phyloP scores from a whole-genome alignment of 1,284 basidiomycete genomes.

The Peniophora sp. region DNA sequence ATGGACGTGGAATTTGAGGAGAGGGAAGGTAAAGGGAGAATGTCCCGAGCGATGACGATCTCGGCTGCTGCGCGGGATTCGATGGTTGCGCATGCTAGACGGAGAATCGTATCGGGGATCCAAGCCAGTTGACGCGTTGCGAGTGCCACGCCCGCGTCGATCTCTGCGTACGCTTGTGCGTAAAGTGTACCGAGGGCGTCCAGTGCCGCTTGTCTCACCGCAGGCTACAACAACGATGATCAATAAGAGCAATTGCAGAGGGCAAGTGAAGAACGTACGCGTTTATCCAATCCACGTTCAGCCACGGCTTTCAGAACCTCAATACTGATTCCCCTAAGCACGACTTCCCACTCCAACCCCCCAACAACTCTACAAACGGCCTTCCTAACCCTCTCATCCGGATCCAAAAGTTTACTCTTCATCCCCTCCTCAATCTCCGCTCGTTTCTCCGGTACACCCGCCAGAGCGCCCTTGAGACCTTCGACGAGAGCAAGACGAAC shows the following conservation, averaged over 20 bases:
- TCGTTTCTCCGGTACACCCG: constrained; percentile 61
- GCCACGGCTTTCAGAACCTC: constrained; percentile 59
- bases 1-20: constrained; percentile 23
- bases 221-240: constrained; percentile 34
- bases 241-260: not conserved
- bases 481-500: constrained; percentile 83
- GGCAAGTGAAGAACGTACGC: constrained; percentile 36
- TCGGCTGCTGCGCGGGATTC: constrained; percentile 58
- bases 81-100: constrained; percentile 35
- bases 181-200: constrained; percentile 76
- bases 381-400: constrained; percentile 87
- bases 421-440: constrained; percentile 69
- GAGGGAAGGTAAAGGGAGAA: constrained; percentile 71
- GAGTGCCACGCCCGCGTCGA: constrained; percentile 72
- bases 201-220: constrained; percentile 81
- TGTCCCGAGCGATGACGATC: constrained; percentile 61
- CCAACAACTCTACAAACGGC: constrained; percentile 80
- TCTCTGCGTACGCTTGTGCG: constrained; percentile 79
- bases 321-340: constrained; percentile 73
- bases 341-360: constrained; percentile 86
- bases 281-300: constrained; percentile 80
- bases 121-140: constrained; percentile 84
- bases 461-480: constrained; percentile 53
- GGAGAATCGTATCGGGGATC: constrained; percentile 81
- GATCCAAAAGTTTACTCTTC: constrained; percentile 68